Evolutionary conservation across 169 alveolate species (phyloP).

Genomic region (Fabrea salina): DNA sequence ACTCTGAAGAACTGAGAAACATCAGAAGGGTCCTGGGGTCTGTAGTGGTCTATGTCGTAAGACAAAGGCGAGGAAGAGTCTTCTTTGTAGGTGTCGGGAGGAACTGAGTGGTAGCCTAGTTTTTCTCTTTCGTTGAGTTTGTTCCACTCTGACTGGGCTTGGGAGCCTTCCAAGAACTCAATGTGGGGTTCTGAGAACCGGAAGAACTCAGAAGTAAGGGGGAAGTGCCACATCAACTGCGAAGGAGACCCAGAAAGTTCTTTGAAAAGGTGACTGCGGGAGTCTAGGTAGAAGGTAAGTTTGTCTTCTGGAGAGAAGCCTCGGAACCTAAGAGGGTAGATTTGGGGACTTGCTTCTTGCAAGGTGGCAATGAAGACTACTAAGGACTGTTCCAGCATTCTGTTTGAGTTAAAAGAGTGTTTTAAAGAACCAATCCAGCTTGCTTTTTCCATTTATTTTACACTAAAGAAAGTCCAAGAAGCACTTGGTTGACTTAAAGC

Average conservation of each 20-base stretch:
- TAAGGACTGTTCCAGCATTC: not conserved
- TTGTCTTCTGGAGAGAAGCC: not conserved
- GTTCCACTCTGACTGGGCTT: not conserved
- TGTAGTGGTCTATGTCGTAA: not conserved
- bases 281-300: not conserved
- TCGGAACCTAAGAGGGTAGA: not conserved
- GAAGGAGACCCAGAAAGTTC: not conserved
- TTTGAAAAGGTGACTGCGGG: not conserved
- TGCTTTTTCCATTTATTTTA: not conserved
- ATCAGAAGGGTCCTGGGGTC: not conserved
- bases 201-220: not conserved
- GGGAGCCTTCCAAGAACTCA: not conserved
- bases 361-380: not conserved
- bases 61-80: not conserved
- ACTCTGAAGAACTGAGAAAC: not conserved
- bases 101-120: not conserved
- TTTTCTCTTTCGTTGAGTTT: not conserved
- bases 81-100: constrained; percentile 11
- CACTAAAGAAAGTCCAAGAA: too few species aligned
- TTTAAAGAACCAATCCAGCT: not conserved
- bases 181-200: not conserved
- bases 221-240: not conserved
- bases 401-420: not conserved
- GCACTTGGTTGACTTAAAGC: too few species aligned
- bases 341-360: not conserved